These are phyloP conservation scores for Silene vulgaris DNA, from an alignment of 179 eudicot species.

Conservation along the genomic window DNA sequence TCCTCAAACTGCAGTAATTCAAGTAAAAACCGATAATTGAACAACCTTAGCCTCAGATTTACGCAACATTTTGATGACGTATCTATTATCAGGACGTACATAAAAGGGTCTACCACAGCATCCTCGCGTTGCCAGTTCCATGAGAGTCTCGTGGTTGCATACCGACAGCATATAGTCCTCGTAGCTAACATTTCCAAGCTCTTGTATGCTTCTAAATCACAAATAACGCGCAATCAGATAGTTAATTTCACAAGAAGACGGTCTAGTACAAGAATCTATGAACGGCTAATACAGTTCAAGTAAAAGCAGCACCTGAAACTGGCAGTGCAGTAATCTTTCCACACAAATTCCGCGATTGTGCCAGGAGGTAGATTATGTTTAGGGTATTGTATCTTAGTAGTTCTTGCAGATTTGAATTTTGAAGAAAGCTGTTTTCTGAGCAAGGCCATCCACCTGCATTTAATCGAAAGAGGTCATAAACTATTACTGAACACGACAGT, in stretches of 20 bases:
- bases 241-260: too few species aligned
- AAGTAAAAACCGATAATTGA: not conserved
- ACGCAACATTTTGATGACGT: slow-evolving; percentile 43
- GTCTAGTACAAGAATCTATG: too few species aligned
- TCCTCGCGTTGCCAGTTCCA: slow-evolving; percentile 40
- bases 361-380: slow-evolving; percentile 38
- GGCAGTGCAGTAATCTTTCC: slow-evolving; percentile 50
- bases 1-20: not conserved
- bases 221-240: not conserved
- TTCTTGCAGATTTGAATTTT: slow-evolving; percentile 35
- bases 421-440: slow-evolving; percentile 43
- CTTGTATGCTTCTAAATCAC: slow-evolving; percentile 39
- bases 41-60: slow-evolving; percentile 57
- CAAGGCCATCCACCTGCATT: slow-evolving; percentile 45
- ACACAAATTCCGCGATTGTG: slow-evolving; percentile 41
- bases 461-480: not conserved
- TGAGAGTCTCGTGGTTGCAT: slow-evolving; percentile 43
- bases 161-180: slow-evolving; percentile 43
- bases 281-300: not conserved
- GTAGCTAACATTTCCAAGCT: slow-evolving; percentile 36
- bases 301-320: slow-evolving; percentile 36
- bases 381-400: slow-evolving; percentile 39
- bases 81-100: slow-evolving; percentile 37
- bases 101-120: slow-evolving; percentile 42
- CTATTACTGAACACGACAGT: too few species aligned